These are phyloP conservation scores for Ustilago cynodontis DNA, from an alignment of 1,284 basidiomycete species.

Conservation along the genomic window DNA sequence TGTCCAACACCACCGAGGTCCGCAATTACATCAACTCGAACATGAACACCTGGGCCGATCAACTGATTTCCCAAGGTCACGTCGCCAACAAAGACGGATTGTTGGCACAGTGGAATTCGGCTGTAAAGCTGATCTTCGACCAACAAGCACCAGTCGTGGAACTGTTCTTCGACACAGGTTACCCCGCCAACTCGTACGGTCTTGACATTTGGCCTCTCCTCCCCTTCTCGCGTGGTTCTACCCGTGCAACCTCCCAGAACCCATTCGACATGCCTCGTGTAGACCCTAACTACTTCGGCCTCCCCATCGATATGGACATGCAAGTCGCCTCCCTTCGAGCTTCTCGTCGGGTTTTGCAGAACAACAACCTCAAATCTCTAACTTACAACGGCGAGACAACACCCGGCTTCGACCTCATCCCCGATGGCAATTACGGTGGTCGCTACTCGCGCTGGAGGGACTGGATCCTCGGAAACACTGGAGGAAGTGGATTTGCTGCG, in stretches of 20 bases:
- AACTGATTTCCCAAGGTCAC: conserved; percentile 51
- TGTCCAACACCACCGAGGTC: conserved; percentile 48
- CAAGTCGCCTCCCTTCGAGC: conserved; percentile 66
- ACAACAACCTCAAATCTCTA: conserved; percentile 54
- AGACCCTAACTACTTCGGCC: conserved; percentile 68
- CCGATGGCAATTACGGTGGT: conserved; percentile 61
- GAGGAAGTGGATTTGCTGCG: conserved; percentile 56
- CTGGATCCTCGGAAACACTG: conserved; percentile 68
- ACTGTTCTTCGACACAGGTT: conserved; percentile 61
- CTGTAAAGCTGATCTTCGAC: conserved; percentile 50
- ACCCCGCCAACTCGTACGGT: conserved; percentile 52
- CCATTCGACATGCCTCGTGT: conserved; percentile 31
- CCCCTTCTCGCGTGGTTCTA: conserved; percentile 54
- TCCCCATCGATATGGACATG: conserved; percentile 69
- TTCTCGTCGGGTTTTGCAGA: conserved; percentile 64
- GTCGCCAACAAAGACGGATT: conserved; percentile 45
- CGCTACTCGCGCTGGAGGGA: conserved; percentile 65
- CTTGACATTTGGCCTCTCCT: conserved; percentile 64
- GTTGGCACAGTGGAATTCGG: conserved; percentile 47
- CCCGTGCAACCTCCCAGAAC: conserved; percentile 40
- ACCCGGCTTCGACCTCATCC: conserved; percentile 66
- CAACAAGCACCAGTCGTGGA: conserved; percentile 52
- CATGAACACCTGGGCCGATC: conserved; percentile 52
- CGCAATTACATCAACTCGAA: conserved; percentile 48
- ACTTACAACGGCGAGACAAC: conserved; percentile 66